These are phyloP conservation scores for Hanseniaspora occidentalis DNA, from an alignment of 805 yeast genomes.

Conservation along the genomic window DNA sequence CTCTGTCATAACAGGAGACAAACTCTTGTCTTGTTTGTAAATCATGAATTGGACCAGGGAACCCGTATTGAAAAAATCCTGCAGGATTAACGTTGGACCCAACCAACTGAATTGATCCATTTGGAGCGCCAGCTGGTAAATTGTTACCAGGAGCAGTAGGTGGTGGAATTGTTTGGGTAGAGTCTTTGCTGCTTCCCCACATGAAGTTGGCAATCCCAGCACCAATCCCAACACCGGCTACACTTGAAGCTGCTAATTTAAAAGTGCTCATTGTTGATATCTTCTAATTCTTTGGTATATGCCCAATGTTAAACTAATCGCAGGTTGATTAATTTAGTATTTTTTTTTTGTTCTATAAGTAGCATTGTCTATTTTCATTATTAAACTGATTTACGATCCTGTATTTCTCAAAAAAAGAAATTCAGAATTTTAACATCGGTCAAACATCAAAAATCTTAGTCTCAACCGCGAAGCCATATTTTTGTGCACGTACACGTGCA, in stretches of 20 bases:
- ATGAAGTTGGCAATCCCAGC: conserved; percentile 25
- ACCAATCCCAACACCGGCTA: conserved; percentile 20
- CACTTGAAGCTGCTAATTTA: conserved; percentile 15
- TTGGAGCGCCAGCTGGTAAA: conserved; percentile 3
- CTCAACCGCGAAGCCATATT: too few species aligned
- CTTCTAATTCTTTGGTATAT: too few species aligned
- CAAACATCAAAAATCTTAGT: too few species aligned
- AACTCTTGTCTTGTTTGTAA: conserved; percentile 61
- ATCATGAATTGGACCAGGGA: conserved; percentile 92
- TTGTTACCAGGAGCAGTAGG: conserved; percentile 4
- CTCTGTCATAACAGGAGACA: conserved; percentile 76
- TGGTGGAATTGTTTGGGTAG: conserved; percentile 8
- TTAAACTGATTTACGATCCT: too few species aligned
- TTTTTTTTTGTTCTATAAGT: too few species aligned
- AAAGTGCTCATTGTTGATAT: conserved; percentile 11
- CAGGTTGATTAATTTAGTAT: too few species aligned
- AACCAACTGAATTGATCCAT: conserved; percentile 14
- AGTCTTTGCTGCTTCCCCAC: conserved; percentile 18
- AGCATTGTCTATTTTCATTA: too few species aligned
- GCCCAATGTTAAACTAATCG: too few species aligned
- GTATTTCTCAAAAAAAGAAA: too few species aligned
- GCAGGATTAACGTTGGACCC: conserved; percentile 48
- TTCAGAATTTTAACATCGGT: too few species aligned
- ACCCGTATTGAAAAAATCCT: conserved; percentile 80
- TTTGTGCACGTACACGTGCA: too few species aligned